Conservation (phyloP, 495 filamentous ascomycete species). For the Trichoderma virens region DNA sequence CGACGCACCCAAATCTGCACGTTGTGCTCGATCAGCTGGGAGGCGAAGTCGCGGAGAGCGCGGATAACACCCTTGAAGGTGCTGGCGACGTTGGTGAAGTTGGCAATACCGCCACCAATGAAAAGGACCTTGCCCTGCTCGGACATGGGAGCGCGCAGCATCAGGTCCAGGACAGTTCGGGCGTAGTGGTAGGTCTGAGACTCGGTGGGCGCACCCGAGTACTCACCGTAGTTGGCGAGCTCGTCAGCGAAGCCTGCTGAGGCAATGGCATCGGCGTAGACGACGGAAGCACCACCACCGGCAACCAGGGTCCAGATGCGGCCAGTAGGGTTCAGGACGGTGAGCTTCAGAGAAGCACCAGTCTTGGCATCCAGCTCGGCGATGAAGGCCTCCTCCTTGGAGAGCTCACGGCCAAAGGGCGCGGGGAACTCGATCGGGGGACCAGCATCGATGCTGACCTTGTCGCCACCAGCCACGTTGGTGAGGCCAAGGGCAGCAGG, state of each 20-base stretch:
- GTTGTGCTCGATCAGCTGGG: slow-evolving; percentile 86
- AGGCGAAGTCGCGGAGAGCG: slow-evolving; percentile 85
- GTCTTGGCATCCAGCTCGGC: slow-evolving; percentile 98
- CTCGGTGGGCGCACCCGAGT: slow-evolving; percentile 97
- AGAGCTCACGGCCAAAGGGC: slow-evolving; percentile 95
- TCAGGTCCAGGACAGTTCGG: slow-evolving; percentile 90
- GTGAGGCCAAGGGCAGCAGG: slow-evolving; percentile 76
- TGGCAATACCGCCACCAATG: slow-evolving; percentile 99
- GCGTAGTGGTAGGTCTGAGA: slow-evolving; percentile 98
- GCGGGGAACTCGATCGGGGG: slow-evolving; percentile 98
- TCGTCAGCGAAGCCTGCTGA: slow-evolving; percentile 91
- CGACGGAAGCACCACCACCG: slow-evolving; percentile 98
- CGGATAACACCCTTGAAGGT: slow-evolving; percentile 99
- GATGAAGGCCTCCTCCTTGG: slow-evolving; percentile 98
- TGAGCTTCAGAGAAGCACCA: slow-evolving; percentile 96
- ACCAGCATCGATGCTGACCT: slow-evolving; percentile 91
- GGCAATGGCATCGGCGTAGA: slow-evolving; percentile 98
- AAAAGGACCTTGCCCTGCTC: slow-evolving; percentile 96
- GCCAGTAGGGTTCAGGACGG: slow-evolving; percentile 82
- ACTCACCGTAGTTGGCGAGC: slow-evolving; percentile 99
- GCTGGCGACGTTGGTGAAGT: slow-evolving; percentile 95
- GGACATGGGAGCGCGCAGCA: slow-evolving; percentile 83
- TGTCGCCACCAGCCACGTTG: slow-evolving; percentile 44
- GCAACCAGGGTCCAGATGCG: slow-evolving; percentile 98
- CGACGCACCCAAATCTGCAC: slow-evolving; percentile 99